phyloP scores from a whole-genome alignment of 768 basidiomycete species.

The Phanerodontia chrysosporium region DNA sequence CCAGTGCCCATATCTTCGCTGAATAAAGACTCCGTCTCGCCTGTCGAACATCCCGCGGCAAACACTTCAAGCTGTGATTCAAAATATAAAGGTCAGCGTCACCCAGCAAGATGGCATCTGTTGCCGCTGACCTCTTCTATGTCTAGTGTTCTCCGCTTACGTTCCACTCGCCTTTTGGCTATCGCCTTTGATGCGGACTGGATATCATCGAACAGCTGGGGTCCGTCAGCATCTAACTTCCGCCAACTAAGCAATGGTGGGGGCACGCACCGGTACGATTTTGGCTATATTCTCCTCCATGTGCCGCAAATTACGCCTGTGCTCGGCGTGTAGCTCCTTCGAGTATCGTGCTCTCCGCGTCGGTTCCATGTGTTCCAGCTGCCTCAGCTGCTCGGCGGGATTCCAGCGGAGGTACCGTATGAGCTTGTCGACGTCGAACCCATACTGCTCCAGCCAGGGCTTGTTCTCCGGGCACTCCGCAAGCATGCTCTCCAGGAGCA shows the following conservation, averaged over 20 bases:
- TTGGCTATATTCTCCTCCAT: conserved; percentile 10
- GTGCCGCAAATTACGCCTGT: background rate
- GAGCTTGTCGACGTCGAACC: conserved; percentile 8
- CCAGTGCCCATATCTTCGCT: background rate
- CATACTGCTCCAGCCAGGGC: conserved; percentile 7
- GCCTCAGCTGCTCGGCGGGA: conserved; percentile 8
- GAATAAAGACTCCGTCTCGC: background rate
- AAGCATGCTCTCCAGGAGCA: conserved; percentile 3
- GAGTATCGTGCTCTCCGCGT: background rate
- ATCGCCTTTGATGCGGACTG: background rate
- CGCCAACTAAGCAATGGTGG: background rate
- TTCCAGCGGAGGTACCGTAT: conserved; percentile 6
- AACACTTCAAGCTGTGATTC: background rate
- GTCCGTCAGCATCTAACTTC: background rate
- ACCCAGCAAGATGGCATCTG: background rate
- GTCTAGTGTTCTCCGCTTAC: background rate
- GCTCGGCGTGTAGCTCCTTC: background rate
- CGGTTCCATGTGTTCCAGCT: conserved; percentile 2
- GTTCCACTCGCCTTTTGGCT: background rate
- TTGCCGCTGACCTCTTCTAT: background rate
- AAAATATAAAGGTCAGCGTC: background rate
- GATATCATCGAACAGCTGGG: conserved; percentile 6
- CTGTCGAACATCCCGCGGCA: background rate
- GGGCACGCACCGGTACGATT: conserved; percentile 2
- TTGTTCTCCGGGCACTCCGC: background rate